These are phyloP conservation scores for Euphorbia schlechtendalii DNA, from an alignment of 441 rosid genomes.

Conservation along the genomic window DNA sequence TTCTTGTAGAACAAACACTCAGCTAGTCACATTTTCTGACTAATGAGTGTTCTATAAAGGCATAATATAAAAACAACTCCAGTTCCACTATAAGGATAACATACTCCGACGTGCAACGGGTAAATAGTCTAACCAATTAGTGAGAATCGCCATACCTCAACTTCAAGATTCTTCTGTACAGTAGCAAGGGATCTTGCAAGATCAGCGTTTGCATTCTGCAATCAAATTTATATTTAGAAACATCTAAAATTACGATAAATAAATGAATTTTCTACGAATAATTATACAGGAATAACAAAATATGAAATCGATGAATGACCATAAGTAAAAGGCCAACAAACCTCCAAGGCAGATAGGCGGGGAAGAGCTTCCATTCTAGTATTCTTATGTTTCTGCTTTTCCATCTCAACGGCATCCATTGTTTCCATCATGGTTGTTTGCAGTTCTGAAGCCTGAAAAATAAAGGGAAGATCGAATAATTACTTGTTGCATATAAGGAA, in stretches of 20 bases:
- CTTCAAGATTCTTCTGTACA: conserved; percentile 75
- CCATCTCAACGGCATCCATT: conserved; percentile 83
- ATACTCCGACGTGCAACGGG: background rate
- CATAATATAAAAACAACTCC: background rate
- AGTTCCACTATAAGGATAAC: background rate
- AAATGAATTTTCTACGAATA: background rate
- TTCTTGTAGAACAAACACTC: background rate
- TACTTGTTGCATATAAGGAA: conserved; percentile 1
- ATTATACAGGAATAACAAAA: conserved; percentile 4
- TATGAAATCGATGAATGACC: conserved; percentile 15
- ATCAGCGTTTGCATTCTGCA: conserved; percentile 84
- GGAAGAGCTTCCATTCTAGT: conserved; percentile 89
- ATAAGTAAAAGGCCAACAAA: conserved; percentile 25
- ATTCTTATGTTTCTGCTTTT: conserved; percentile 89
- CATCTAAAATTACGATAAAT: conserved; percentile 11
- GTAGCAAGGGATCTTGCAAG: conserved; percentile 81
- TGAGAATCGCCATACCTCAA: conserved; percentile 53
- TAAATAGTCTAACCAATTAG: conserved; percentile 12
- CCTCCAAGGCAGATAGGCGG: conserved; percentile 80
- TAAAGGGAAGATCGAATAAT: conserved; percentile 7
- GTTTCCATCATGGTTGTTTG: conserved; percentile 91
- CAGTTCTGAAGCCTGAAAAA: conserved; percentile 72
- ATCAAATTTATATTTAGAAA: conserved; percentile 32
- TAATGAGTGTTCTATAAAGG: background rate
- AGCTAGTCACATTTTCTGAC: background rate